These are phyloP conservation scores for Graphilbum sp. DNA, from an alignment of 2,329 filamentous ascomycete genomes.

Conservation along the genomic window DNA sequence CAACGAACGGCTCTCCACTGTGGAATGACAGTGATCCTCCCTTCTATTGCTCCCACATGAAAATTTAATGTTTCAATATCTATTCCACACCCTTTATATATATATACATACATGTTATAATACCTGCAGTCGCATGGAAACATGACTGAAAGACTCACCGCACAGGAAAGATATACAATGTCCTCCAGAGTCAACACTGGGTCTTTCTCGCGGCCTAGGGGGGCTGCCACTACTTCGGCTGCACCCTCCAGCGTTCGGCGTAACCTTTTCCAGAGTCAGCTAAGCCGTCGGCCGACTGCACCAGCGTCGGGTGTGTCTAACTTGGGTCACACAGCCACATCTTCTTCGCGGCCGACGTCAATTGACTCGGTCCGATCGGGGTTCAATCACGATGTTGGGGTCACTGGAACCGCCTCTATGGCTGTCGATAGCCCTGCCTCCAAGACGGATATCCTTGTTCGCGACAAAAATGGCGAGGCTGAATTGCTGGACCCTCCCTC, in stretches of 20 bases:
- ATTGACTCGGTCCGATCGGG: neutral
- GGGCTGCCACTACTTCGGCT: neutral
- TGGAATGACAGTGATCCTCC: no score
- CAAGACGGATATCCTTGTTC: constrained; percentile 38
- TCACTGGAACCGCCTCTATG: constrained; percentile 4
- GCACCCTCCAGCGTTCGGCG: constrained; percentile 23
- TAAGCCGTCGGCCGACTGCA: constrained; percentile 39
- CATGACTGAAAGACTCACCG: no score
- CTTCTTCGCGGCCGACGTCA: constrained; percentile 15
- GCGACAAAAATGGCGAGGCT: constrained; percentile 46
- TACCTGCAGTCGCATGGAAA: no score
- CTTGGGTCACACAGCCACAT: constrained; percentile 29
- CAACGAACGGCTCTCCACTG: no score
- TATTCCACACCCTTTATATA: no score
- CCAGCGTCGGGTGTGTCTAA: constrained; percentile 27
- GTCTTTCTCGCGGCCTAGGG: neutral
- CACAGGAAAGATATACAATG: neutral
- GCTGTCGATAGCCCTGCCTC: neutral
- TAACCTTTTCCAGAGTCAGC: constrained; percentile 44
- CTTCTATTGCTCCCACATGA: no score
- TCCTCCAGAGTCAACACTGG: neutral
- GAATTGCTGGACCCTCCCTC: constrained; percentile 41
- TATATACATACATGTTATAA: no score
- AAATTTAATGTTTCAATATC: no score
- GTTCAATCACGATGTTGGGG: constrained; percentile 17